Conservation (phyloP, 2,329 filamentous ascomycete genomes). For the Colletotrichum lentis region DNA sequence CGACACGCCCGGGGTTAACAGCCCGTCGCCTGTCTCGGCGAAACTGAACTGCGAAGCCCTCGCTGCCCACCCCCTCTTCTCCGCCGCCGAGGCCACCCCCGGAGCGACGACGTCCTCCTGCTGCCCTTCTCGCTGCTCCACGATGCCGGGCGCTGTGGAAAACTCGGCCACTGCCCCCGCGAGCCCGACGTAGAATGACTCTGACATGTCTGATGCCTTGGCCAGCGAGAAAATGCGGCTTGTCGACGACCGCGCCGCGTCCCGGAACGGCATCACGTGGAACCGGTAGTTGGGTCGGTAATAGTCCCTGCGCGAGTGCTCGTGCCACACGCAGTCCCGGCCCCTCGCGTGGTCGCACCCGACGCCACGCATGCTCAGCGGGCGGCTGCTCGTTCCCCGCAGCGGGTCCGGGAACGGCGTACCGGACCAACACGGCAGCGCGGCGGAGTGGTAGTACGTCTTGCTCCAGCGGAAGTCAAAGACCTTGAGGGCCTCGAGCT, state of each 20-base stretch:
- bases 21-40: slow-evolving; percentile 44
- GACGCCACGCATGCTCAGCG: slow-evolving; percentile 27
- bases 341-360: slow-evolving; percentile 49
- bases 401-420: slow-evolving; percentile 49
- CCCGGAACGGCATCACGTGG: slow-evolving; percentile 49
- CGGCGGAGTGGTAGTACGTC: slow-evolving; percentile 59
- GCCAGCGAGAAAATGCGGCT: slow-evolving; percentile 57
- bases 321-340: slow-evolving; percentile 58
- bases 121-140: slow-evolving; percentile 7
- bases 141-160: slow-evolving; percentile 5
- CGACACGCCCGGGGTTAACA: slow-evolving; percentile 31
- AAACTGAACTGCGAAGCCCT: slow-evolving; percentile 38
- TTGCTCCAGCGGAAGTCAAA: slow-evolving; percentile 64
- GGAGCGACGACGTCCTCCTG: not conserved
- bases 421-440: slow-evolving; percentile 54
- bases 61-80: slow-evolving; percentile 30
- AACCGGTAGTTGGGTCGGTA: slow-evolving; percentile 61
- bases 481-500: slow-evolving; percentile 55
- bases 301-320: slow-evolving; percentile 51
- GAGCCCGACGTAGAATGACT: slow-evolving; percentile 60
- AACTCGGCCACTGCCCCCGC: slow-evolving; percentile 58
- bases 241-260: slow-evolving; percentile 33
- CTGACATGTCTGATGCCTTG: slow-evolving; percentile 56
- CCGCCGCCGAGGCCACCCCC: slow-evolving; percentile 22
- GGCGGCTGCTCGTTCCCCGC: slow-evolving; percentile 41